A percentile compares a stretch with the other conserved stretches of the same genome.
phyloP scores from a whole-genome alignment of 495 filamentous ascomycete genomes.

The Penicillium cosmopolitanum region DNA sequence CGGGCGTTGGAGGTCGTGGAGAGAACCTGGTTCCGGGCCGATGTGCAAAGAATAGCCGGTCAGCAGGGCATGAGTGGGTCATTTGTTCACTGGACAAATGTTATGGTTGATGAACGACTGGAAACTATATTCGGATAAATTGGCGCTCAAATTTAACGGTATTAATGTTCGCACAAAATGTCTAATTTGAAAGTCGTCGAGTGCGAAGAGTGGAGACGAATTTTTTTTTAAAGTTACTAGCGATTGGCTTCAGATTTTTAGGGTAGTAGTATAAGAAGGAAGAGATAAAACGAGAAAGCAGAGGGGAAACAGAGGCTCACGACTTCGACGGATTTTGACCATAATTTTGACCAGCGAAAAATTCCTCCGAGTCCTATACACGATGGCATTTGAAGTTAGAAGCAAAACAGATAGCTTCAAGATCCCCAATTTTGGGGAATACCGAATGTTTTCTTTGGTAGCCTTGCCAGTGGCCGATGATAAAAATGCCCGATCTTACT shows the following conservation, averaged over 20 bases:
- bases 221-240: not conserved
- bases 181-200: not conserved
- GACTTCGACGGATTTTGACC: not conserved
- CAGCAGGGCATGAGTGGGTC: not conserved
- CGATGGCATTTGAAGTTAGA: not conserved
- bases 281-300: too few relatives aligned
- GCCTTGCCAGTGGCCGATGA: not conserved
- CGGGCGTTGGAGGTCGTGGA: not conserved
- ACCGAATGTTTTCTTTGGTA: not conserved
- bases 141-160: not conserved
- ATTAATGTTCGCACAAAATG: not conserved
- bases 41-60: not conserved
- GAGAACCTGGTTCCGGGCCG: not conserved
- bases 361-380: not conserved
- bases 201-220: not conserved
- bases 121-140: not conserved
- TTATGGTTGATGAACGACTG: not conserved
- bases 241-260: not conserved
- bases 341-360: not conserved
- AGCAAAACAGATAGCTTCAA: not conserved
- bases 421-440: not conserved
- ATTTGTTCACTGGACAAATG: conserved; percentile 1
- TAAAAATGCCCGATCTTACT: not conserved
- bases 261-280: too few relatives aligned
- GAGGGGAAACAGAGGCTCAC: too few relatives aligned